Evolutionary conservation across 2,329 filamentous ascomycete species (phyloP).

Genomic region (Aspergillus pseudoviridinutans): DNA sequence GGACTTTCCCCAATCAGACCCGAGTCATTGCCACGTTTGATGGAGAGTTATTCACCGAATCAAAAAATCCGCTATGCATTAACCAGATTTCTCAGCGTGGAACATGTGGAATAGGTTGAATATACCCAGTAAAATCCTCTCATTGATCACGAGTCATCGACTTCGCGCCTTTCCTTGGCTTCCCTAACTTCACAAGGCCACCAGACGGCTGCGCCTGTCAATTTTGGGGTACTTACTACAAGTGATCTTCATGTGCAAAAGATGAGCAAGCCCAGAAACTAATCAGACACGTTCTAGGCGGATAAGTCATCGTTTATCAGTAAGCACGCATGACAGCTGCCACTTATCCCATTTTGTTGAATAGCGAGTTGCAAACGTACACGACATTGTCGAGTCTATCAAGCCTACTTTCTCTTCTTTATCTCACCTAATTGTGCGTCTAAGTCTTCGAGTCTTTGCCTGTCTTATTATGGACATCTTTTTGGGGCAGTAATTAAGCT

Average conservation of each 20-base stretch:
- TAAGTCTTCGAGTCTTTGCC: neutral
- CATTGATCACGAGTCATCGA: neutral
- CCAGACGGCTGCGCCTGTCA: too few species aligned
- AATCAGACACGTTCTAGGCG: neutral
- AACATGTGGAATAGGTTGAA: neutral
- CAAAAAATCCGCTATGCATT: neutral
- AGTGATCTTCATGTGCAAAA: too few species aligned
- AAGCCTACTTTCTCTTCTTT: neutral
- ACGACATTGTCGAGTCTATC: neutral
- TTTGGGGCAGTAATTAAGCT: too few species aligned
- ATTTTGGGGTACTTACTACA: too few species aligned
- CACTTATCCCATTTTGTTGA: neutral
- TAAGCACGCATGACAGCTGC: neutral
- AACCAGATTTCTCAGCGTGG: slow-evolving; percentile 1
- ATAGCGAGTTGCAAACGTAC: neutral
- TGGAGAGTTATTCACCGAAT: neutral
- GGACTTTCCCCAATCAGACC: slow-evolving; percentile 6
- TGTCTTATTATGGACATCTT: neutral
- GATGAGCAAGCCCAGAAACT: too few species aligned
- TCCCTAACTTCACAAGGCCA: too few species aligned
- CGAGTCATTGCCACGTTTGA: neutral
- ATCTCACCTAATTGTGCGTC: neutral
- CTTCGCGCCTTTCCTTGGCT: neutral
- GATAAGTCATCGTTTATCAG: neutral
- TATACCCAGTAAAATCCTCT: neutral